Evolutionary conservation across 2,329 filamentous ascomycete genomes (phyloP).

Genomic region (Calonectria hongkongensis): DNA sequence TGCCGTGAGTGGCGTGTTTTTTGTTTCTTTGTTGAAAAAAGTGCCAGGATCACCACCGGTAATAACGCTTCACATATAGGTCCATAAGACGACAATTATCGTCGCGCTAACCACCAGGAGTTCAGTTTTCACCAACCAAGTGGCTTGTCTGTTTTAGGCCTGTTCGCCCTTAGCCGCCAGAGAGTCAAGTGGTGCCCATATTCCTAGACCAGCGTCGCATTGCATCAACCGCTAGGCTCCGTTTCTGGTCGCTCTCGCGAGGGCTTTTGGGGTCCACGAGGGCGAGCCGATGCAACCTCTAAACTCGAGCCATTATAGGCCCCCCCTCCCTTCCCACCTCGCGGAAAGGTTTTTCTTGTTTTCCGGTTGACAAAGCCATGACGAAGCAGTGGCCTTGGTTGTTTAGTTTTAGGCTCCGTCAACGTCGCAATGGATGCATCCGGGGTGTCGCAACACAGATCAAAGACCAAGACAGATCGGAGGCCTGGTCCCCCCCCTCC

Average conservation of each 20-base stretch:
- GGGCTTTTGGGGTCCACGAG: constrained; percentile 36
- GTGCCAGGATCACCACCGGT: constrained; percentile 41
- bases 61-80: constrained; percentile 54
- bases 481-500: constrained; percentile 17
- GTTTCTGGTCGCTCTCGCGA: constrained; percentile 40
- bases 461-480: constrained; percentile 48
- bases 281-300: constrained; percentile 50
- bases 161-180: constrained; percentile 46
- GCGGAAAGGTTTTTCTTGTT: background rate
- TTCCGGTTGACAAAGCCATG: constrained; percentile 52
- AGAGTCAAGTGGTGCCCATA: constrained; percentile 39
- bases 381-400: constrained; percentile 44
- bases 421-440: constrained; percentile 43
- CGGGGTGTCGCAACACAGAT: constrained; percentile 46
- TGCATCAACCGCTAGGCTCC: constrained; percentile 49
- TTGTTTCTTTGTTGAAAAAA: constrained; percentile 38
- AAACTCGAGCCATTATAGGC: constrained; percentile 46
- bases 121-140: constrained; percentile 51
- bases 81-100: constrained; percentile 54
- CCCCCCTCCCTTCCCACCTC: constrained; percentile 37
- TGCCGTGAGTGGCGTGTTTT: constrained; percentile 41
- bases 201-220: constrained; percentile 51
- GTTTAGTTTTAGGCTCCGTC: constrained; percentile 34
- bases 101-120: constrained; percentile 47
- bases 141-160: constrained; percentile 49